Percentiles rank a stretch among this genome's conserved stretches.
Conservation (phyloP, 192 early-diverging fungal genomes). For the Ramicandelaber brevisporus region DNA sequence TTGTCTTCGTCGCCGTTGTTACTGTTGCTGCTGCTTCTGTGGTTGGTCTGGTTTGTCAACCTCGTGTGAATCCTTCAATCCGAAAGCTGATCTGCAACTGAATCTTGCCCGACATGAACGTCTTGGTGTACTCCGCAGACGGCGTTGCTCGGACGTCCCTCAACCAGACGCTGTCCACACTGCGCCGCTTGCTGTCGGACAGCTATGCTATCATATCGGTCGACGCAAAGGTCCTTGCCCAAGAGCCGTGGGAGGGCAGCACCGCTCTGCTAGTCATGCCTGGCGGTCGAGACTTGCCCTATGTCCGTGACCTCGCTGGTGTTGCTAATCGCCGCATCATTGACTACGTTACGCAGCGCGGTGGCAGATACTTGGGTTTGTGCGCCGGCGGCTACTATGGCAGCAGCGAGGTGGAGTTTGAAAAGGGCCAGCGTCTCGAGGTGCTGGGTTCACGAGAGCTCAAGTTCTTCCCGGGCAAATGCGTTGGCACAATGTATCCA, state of each 20-base stretch:
- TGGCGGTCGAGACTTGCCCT: conserved; percentile 70
- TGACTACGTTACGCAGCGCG: conserved; percentile 33
- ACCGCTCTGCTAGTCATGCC: conserved; percentile 70
- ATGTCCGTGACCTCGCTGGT: conserved; percentile 41
- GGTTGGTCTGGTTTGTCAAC: too few relatives aligned
- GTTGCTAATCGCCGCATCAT: conserved; percentile 28
- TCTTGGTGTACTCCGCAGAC: conserved; percentile 61
- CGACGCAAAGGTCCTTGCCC: conserved; percentile 32
- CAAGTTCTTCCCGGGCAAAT: conserved; percentile 37
- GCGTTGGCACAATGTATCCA: conserved; percentile 42
- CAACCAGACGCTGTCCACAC: conserved; percentile 32
- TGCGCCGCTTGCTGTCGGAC: conserved; percentile 48
- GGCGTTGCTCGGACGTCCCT: conserved; percentile 35
- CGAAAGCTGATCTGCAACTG: neutral
- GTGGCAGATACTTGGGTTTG: conserved; percentile 76
- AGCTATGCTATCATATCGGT: conserved; percentile 77
- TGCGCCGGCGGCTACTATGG: conserved; percentile 84
- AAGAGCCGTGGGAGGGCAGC: conserved; percentile 73
- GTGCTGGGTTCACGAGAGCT: conserved; percentile 53
- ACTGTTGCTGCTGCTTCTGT: too few relatives aligned
- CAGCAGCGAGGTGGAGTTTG: conserved; percentile 43
- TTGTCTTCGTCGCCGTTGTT: too few relatives aligned
- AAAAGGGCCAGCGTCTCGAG: conserved; percentile 27
- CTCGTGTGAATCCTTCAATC: neutral
- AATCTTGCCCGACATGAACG: conserved; percentile 26